phyloP scores from a whole-genome alignment of 148 eudicot genomes.

The Cornus kousa region DNA sequence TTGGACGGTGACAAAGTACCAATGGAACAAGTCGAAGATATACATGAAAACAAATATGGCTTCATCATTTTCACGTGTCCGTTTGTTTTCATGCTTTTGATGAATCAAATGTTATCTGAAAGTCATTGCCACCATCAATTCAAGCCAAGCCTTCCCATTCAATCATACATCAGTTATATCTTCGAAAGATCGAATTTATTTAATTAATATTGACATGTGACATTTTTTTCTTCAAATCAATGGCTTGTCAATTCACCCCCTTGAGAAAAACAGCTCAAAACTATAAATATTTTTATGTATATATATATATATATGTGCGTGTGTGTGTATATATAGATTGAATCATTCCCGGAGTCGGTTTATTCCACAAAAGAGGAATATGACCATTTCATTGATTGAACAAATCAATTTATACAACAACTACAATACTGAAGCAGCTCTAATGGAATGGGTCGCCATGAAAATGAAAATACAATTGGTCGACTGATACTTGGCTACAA shows the following conservation, averaged over 20 bases:
- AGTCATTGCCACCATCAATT: neutral
- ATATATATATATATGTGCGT: no score
- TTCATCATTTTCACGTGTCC: neutral
- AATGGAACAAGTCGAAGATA: no score
- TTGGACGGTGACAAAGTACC: neutral
- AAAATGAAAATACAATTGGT: neutral
- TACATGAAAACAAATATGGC: neutral
- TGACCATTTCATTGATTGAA: neutral
- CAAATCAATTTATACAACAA: neutral
- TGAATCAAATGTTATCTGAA: neutral
- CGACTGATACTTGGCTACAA: neutral
- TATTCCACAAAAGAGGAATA: neutral
- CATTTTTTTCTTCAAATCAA: no score
- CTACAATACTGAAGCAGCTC: neutral
- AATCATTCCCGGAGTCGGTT: neutral
- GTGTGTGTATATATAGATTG: no score
- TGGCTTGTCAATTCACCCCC: neutral
- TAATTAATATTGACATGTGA: no score
- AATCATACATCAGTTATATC: no score
- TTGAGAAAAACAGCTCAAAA: neutral
- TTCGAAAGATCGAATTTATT: no score
- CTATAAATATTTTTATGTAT: no score
- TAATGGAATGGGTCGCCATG: neutral
- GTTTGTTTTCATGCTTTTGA: neutral
- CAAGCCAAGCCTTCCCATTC: neutral